Conservation (phyloP, 2,329 filamentous ascomycete species). For the Stachybotrys elegans region DNA sequence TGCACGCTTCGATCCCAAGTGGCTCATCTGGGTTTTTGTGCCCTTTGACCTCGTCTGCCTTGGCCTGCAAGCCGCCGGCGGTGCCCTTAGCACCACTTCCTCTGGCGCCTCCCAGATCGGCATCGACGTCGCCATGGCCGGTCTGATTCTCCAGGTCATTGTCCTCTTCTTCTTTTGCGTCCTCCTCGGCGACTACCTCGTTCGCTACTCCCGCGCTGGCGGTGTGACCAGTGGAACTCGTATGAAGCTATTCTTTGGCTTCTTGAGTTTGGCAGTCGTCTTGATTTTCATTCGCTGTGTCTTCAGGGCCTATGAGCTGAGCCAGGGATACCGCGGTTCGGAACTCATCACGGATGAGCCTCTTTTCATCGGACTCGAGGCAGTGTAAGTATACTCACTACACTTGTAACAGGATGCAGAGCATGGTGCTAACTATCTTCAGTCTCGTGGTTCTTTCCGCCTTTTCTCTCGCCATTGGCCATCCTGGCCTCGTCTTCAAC, state of each 20-base stretch:
- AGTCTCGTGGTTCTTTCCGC: constrained; percentile 30
- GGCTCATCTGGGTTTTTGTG: constrained; percentile 42
- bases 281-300: constrained; percentile 56
- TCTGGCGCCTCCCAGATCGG: constrained; percentile 38
- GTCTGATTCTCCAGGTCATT: constrained; percentile 54
- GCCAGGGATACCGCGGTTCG: constrained; percentile 52
- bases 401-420: accelerated
- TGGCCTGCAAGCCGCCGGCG: constrained; percentile 49
- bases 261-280: constrained; percentile 48
- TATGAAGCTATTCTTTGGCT: constrained; percentile 42
- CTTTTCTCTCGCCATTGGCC: constrained; percentile 29
- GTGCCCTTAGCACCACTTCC: constrained; percentile 42
- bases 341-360: constrained; percentile 45
- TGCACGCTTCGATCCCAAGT: constrained; percentile 33
- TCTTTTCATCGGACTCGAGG: constrained; percentile 51
- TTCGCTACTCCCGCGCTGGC: constrained; percentile 28
- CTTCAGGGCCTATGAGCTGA: constrained; percentile 61
- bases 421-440: constrained; percentile 6
- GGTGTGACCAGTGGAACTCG: constrained; percentile 8
- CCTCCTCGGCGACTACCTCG: constrained; percentile 42
- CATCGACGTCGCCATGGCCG: constrained; percentile 35
- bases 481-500: constrained; percentile 29
- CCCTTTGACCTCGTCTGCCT: constrained; percentile 51
- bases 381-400: constrained; percentile 28
- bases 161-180: constrained; percentile 48